These are phyloP conservation scores for rapeseed (Brassica napus) DNA, from an alignment of 345 rosid genomes.

Conservation along the genomic window Da-Ae NC_063447.1:4001-4500, in stretches of 20 bases:
- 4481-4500: not conserved
- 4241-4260: conserved; percentile 13
- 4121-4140: conserved; percentile 24
- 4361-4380: conserved; percentile 1
- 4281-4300: conserved; percentile 20
- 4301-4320: conserved; percentile 37
- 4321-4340: conserved; percentile 25
- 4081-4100: too few species aligned
- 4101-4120: too few species aligned
- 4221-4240: conserved; percentile 22
- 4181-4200: conserved; percentile 7
- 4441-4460: not conserved
- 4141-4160: conserved; percentile 22
- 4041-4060: too few species aligned
- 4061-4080: too few species aligned
- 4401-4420: not conserved
- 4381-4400: conserved; percentile 7
- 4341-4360: not conserved
- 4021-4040: conserved; percentile 4
- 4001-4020: not conserved
- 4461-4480: not conserved
- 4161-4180: conserved; percentile 24
- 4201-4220: conserved; percentile 7
- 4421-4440: not conserved
- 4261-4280: not conserved